A percentile compares a stretch with the other conserved stretches of the same genome.
phyloP scores from a whole-genome alignment of 2,329 filamentous ascomycete genomes.

The Aspergillus sp. region DNA sequence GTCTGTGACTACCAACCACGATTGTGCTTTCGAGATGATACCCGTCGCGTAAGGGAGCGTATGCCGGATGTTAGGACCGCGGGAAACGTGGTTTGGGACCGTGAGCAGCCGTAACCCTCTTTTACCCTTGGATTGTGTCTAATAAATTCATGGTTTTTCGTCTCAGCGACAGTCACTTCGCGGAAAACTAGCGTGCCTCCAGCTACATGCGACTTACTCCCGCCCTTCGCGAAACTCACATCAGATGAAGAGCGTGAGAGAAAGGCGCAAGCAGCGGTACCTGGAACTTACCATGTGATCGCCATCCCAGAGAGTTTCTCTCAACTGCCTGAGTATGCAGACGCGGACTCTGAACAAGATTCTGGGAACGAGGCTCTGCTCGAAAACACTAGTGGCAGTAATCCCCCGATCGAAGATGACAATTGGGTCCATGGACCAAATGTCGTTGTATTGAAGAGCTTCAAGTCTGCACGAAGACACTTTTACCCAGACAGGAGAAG shows the following conservation, averaged over 20 bases:
- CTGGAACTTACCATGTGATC: conserved; percentile 59
- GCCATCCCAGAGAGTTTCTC: conserved; percentile 58
- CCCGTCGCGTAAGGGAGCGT: conserved; percentile 52
- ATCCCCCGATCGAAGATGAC: conserved; percentile 27
- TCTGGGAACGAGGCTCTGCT: conserved; percentile 23
- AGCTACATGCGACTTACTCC: conserved; percentile 49
- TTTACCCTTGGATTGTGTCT: neutral
- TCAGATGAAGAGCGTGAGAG: conserved; percentile 61
- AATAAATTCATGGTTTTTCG: neutral
- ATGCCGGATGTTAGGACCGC: conserved; percentile 54
- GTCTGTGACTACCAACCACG: conserved; percentile 60
- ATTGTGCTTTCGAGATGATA: conserved; percentile 57
- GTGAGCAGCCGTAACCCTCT: conserved; percentile 41
- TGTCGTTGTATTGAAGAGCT: conserved; percentile 52
- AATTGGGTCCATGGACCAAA: conserved; percentile 46
- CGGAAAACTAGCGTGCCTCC: neutral
- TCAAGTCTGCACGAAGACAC: conserved; percentile 49
- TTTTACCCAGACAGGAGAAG: conserved; percentile 33
- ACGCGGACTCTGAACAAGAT: conserved; percentile 29
- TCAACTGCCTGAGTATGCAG: conserved; percentile 53
- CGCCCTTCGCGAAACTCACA: conserved; percentile 55
- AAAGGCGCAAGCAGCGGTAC: conserved; percentile 54
- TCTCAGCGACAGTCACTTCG: neutral
- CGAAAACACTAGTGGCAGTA: conserved; percentile 30
- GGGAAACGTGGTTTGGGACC: conserved; percentile 59